Percentiles rank a stretch among this genome's conserved stretches.
Conservation (phyloP, 257 asterid genomes). For the Cordia subcordata region DNA sequence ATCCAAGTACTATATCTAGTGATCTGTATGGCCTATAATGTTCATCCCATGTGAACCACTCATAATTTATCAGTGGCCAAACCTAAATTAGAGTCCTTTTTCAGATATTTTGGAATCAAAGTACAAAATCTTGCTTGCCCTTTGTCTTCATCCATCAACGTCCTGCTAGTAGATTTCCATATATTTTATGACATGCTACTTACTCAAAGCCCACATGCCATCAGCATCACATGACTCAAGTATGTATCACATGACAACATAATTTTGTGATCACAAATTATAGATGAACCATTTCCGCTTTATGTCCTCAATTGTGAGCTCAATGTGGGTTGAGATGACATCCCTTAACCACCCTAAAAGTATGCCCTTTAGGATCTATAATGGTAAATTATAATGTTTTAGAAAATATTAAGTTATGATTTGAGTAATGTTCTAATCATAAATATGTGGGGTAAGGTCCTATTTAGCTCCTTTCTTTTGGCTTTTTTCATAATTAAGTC, state of each 20-base stretch:
- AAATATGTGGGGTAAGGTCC: too few species aligned
- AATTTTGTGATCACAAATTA: background rate
- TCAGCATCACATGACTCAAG: background rate
- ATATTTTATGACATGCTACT: constrained; percentile 6
- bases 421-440: too few species aligned
- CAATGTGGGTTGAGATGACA: too few species aligned
- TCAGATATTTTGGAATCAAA: constrained; percentile 4
- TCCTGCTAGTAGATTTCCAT: constrained; percentile 16
- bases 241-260: constrained; percentile 6
- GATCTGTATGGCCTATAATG: constrained; percentile 1
- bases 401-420: too few species aligned
- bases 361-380: background rate
- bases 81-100: constrained; percentile 1
- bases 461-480: too few species aligned
- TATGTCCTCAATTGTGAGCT: too few species aligned
- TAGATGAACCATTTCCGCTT: too few species aligned
- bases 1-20: background rate
- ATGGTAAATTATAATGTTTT: too few species aligned
- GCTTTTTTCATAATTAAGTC: too few species aligned
- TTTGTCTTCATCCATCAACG: constrained; percentile 11
- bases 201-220: constrained; percentile 8
- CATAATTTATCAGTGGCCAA: too few species aligned
- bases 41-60: constrained; percentile 18
- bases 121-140: constrained; percentile 14
- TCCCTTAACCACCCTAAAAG: too few species aligned